Conservation (phyloP, 441 rosid genomes). For the Arabidopsis hybrid region DNA sequence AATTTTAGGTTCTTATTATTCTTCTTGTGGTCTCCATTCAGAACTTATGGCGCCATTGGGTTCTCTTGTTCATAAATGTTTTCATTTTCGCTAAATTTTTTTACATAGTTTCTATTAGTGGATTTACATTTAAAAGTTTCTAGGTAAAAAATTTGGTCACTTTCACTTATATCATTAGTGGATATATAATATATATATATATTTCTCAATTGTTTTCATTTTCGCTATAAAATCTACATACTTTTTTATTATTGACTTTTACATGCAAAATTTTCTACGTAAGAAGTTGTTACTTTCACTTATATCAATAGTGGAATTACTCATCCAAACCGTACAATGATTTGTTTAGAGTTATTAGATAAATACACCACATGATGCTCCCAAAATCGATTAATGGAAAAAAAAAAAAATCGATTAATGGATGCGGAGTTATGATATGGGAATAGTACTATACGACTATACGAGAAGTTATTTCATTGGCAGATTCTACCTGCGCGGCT, state of each 20-base stretch:
- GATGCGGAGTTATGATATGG: neutral
- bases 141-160: too few relatives aligned
- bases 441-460: neutral
- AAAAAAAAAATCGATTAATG: too few relatives aligned
- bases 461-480: neutral
- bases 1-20: neutral
- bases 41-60: neutral
- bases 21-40: neutral
- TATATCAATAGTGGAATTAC: neutral
- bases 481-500: neutral
- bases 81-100: neutral
- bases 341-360: neutral
- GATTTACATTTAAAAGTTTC: too few relatives aligned
- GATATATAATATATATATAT: too few relatives aligned
- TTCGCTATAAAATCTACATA: neutral
- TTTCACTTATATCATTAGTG: too few relatives aligned
- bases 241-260: neutral
- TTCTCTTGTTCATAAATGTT: neutral
- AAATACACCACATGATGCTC: neutral
- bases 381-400: too few relatives aligned
- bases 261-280: neutral
- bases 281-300: neutral
- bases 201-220: neutral
- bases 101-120: too few relatives aligned
- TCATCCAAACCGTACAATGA: neutral